phyloP scores from a whole-genome alignment of 2,329 filamentous ascomycete genomes.

The Aspergillus flavus region DNA sequence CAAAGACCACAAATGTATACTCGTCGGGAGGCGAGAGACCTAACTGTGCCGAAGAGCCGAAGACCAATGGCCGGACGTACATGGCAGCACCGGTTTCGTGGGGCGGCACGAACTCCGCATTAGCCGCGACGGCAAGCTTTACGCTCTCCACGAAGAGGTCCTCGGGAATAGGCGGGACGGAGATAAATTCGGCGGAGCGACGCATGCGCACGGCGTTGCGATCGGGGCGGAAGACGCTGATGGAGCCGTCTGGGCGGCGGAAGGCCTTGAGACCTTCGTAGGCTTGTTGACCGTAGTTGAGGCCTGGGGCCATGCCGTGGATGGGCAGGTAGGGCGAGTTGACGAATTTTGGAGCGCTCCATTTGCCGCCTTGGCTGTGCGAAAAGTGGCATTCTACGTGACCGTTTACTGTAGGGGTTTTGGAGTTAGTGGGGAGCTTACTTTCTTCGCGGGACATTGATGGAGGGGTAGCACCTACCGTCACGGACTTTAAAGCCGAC shows the following conservation, averaged over 20 bases:
- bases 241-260: slow-evolving; percentile 66
- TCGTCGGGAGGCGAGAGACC: slow-evolving; percentile 85
- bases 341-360: slow-evolving; percentile 78
- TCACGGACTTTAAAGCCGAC: slow-evolving; percentile 92
- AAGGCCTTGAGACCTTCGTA: slow-evolving; percentile 99
- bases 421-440: neutral
- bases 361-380: slow-evolving; percentile 68
- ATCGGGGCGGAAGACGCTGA: slow-evolving; percentile 85
- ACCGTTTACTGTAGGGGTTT: slow-evolving; percentile 68
- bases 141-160: slow-evolving; percentile 76
- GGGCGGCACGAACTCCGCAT: slow-evolving; percentile 88
- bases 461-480: slow-evolving; percentile 55
- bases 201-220: slow-evolving; percentile 84
- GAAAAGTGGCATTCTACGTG: slow-evolving; percentile 90
- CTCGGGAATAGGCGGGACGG: slow-evolving; percentile 77
- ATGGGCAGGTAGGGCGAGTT: slow-evolving; percentile 81
- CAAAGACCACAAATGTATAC: slow-evolving; percentile 88
- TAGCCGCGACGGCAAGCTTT: slow-evolving; percentile 79
- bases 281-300: slow-evolving; percentile 97
- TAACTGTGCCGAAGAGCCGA: slow-evolving; percentile 84
- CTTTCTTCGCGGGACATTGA: neutral
- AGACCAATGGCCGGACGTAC: slow-evolving; percentile 88
- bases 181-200: slow-evolving; percentile 80
- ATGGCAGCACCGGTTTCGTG: slow-evolving; percentile 86
- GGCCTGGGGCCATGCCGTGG: slow-evolving; percentile 90